A percentile compares a stretch with the other conserved stretches of the same genome.
Conservation (phyloP, 805 yeast species). For the Candida mattraensis region DNA sequence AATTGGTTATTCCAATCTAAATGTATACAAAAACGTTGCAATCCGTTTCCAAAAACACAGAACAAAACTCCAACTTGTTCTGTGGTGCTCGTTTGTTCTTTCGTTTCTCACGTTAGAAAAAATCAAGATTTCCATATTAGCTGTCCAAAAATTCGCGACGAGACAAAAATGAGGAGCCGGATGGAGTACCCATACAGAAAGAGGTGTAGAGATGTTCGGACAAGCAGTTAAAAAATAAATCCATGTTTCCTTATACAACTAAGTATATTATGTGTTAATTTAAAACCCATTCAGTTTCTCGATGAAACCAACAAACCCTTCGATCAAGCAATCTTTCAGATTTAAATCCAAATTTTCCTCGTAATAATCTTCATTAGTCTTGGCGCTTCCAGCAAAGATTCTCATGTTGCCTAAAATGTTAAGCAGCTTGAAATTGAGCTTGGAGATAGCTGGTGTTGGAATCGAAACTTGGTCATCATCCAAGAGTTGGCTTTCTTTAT, state of each 20-base stretch:
- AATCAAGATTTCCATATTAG: conserved; percentile 12
- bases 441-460: conserved; percentile 21
- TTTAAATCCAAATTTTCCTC: conserved; percentile 14
- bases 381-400: conserved; percentile 30
- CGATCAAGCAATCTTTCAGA: conserved; percentile 25
- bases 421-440: conserved; percentile 26
- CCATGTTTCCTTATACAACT: background rate
- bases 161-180: background rate
- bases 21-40: no score
- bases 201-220: conserved; percentile 9
- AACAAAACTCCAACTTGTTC: no score
- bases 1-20: background rate
- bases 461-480: conserved; percentile 6
- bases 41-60: no score
- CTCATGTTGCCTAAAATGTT: conserved; percentile 32
- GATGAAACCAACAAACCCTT: conserved; percentile 24
- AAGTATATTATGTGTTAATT: background rate
- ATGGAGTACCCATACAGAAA: background rate
- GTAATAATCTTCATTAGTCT: conserved; percentile 12
- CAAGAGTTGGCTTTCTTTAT: conserved; percentile 2
- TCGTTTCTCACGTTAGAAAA: background rate
- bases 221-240: background rate
- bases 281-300: conserved; percentile 25
- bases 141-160: conserved; percentile 17
- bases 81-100: conserved; percentile 3